phyloP scores from a whole-genome alignment of 2,329 filamentous ascomycete genomes.

The Ophiostoma tasmaniense region DNA sequence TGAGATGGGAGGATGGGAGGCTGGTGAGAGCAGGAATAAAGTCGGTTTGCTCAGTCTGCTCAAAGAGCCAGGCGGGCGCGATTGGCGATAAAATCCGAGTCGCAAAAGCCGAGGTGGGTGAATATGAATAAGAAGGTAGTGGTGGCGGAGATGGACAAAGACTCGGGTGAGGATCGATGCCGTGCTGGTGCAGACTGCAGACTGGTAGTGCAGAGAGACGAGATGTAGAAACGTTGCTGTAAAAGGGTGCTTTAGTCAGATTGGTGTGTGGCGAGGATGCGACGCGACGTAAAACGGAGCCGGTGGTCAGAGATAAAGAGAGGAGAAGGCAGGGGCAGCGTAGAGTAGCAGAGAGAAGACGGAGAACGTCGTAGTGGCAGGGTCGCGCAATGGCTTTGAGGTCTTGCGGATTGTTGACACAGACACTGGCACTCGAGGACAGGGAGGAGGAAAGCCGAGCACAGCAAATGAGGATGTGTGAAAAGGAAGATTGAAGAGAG shows the following conservation, averaged over 20 bases:
- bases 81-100: not conserved
- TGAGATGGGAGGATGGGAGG: not conserved
- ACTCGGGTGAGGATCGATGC: not conserved
- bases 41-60: not conserved
- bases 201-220: no score
- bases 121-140: not conserved
- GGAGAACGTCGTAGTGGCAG: not conserved
- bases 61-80: slow-evolving; percentile 3
- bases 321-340: not conserved
- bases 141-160: not conserved
- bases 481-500: slow-evolving; percentile 1
- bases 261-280: slow-evolving; percentile 5
- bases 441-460: slow-evolving; percentile 8
- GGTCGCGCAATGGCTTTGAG: not conserved
- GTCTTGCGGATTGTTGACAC: not conserved
- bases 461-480: slow-evolving; percentile 6
- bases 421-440: not conserved
- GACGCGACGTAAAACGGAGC: slow-evolving; percentile 12
- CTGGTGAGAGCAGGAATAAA: not conserved
- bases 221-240: slow-evolving; percentile 5
- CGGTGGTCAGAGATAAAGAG: slow-evolving; percentile 1
- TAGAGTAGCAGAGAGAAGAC: not conserved
- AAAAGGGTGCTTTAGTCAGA: not conserved
- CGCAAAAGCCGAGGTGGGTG: not conserved
- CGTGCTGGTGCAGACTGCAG: not conserved